Base-by-base conservation (phyloP, 2,329 filamentous ascomycete genomes). In the Chlorencoelia australis region DNA sequence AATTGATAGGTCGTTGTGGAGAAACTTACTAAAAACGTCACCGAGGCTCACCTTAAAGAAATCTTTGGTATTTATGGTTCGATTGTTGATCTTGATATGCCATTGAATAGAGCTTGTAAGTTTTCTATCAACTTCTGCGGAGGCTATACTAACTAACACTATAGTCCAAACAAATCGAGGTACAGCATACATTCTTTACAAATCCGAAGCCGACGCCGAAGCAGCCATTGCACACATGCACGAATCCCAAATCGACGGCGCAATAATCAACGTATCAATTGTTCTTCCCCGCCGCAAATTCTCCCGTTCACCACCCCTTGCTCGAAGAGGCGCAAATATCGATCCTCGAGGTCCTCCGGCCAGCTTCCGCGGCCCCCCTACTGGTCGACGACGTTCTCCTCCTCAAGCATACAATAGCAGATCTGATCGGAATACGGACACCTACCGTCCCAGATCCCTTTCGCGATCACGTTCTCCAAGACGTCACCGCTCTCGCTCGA, bases 161-260 rank as follows among this genome's bases (percentile, higher is more conserved):
- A 43, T 52, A 91, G 85, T 83, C 66, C 81, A 83, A 58, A 87
- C 79, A 36, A 96, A 96, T 54, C 80, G 89, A 39, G 89, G 91
- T 30, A 94, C 86, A 18, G 91, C 89, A 20, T 96, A 95, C 59
- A 87, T 96, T 45, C 69, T 94, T 27, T 98, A 82, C 61, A 67
- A 76, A 36, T 70, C 81, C 47, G 75, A 87, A 46, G 68, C 73
- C 33, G 82, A 89, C 45, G 89, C 91, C 16, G 86, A 95, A 61
- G 69, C 77, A 10, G 91, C 91, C 18, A 93, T 95, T 50, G 77
- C 88, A 13, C 84, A 94, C 57, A 96, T 98, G 91, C 91, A 98
- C 60, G 91, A 98, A 63, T 86, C 84, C n/a, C 84, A 94, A 55
- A 52, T 58, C 22, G 56, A 59, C 34, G 56, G 56, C 19, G 48